These are phyloP conservation scores for Mycena floridula DNA, from an alignment of 768 basidiomycete genomes.

Conservation along the genomic window DNA sequence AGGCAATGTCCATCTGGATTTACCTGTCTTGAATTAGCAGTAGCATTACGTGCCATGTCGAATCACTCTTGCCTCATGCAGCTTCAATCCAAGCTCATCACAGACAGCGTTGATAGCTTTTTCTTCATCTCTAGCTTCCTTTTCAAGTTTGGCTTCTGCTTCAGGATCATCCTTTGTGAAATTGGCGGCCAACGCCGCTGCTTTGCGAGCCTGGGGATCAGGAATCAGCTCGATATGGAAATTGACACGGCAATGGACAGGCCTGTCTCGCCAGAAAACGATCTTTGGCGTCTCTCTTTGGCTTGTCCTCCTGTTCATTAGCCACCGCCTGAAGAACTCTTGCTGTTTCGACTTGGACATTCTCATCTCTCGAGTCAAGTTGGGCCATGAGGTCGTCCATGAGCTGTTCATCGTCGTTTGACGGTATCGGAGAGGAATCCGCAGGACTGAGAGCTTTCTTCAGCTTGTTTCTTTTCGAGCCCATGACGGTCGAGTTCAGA, in stretches of 20 bases:
- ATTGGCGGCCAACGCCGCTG: constrained; percentile 52
- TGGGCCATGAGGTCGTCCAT: constrained; percentile 74
- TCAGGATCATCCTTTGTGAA: constrained; percentile 48
- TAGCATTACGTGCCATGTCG: neutral
- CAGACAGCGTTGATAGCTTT: constrained; percentile 57
- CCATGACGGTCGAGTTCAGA: constrained; percentile 7
- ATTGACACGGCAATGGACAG: constrained; percentile 8
- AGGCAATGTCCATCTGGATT: constrained; percentile 96
- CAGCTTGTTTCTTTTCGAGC: constrained; percentile 51
- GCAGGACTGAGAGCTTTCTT: constrained; percentile 38
- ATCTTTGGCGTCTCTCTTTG: constrained; percentile 53
- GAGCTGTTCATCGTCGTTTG: constrained; percentile 48
- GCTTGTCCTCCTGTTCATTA: constrained; percentile 18
- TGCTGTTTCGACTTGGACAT: constrained; percentile 43
- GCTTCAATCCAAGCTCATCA: constrained; percentile 55
- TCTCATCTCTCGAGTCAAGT: constrained; percentile 58
- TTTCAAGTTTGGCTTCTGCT: constrained; percentile 52
- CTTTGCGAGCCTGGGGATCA: constrained; percentile 58
- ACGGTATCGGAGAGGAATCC: constrained; percentile 20
- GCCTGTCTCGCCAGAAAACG: constrained; percentile 74
- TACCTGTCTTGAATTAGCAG: constrained; percentile 44
- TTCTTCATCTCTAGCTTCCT: constrained; percentile 65
- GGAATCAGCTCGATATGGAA: neutral
- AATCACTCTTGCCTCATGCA: constrained; percentile 51
- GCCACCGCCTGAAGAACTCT: constrained; percentile 42